These are phyloP conservation scores for Coniosporium tulheliwenetii DNA, from an alignment of 2,329 filamentous ascomycete species.

Conservation along the genomic window DNA sequence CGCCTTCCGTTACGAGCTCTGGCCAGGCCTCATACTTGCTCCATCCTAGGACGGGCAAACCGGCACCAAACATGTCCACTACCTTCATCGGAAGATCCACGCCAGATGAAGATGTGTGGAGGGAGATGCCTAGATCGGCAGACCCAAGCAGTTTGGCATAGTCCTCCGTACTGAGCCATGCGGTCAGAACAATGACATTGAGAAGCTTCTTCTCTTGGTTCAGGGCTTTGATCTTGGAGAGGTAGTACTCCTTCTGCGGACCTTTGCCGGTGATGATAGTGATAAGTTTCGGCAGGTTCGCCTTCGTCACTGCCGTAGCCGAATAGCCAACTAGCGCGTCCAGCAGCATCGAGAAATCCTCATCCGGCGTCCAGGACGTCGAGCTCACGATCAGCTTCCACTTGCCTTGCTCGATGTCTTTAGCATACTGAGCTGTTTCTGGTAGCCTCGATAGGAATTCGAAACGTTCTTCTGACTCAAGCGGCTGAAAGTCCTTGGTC, in stretches of 20 bases:
- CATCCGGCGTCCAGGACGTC: conserved; percentile 94
- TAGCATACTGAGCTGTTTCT: conserved; percentile 44
- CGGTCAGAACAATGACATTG: conserved; percentile 58
- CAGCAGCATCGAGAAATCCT: conserved; percentile 82
- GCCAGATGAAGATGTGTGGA: conserved; percentile 87
- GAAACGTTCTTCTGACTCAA: conserved; percentile 33
- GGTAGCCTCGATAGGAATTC: conserved; percentile 50
- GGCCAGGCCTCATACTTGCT: conserved; percentile 72
- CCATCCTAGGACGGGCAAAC: conserved; percentile 80
- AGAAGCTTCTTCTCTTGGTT: conserved; percentile 46
- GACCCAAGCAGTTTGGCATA: conserved; percentile 74
- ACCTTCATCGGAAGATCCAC: conserved; percentile 99
- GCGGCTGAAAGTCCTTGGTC: conserved; percentile 63
- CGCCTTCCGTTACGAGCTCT: conserved; percentile 76
- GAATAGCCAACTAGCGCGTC: conserved; percentile 68
- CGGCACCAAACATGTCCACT: conserved; percentile 96
- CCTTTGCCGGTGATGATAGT: conserved; percentile 93
- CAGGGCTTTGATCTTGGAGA: conserved; percentile 47
- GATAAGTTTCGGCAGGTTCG: conserved; percentile 48
- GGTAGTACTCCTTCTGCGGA: conserved; percentile 64
- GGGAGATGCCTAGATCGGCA: conserved; percentile 76
- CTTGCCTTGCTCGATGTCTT: conserved; percentile 40
- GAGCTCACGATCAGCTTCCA: conserved; percentile 71
- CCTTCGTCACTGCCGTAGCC: conserved; percentile 26
- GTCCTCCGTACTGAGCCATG: conserved; percentile 71